Evolutionary conservation across 768 basidiomycete species (phyloP).

Genomic region (Boletus edulis): DNA sequence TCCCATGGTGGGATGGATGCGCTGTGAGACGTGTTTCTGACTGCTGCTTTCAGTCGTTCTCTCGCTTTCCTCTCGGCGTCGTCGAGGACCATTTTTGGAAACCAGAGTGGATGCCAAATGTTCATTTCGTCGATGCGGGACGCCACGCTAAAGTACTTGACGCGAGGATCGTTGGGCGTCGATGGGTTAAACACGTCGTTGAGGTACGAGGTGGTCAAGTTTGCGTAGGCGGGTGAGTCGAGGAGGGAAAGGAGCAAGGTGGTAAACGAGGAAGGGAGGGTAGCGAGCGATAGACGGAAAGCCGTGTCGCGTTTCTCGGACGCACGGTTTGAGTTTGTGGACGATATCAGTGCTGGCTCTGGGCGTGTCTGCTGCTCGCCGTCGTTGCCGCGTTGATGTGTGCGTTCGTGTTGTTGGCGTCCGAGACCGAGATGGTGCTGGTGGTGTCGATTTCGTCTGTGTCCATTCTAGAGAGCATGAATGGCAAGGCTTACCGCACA

Average conservation of each 20-base stretch:
- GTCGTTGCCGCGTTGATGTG: background rate
- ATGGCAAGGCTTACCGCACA: conserved; percentile 60
- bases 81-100: conserved; percentile 93
- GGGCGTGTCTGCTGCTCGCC: background rate
- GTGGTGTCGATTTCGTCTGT: conserved; percentile 16
- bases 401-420: conserved; percentile 39
- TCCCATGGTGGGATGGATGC: conserved; percentile 42
- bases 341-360: background rate
- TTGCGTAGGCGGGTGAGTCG: conserved; percentile 96
- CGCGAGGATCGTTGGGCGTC: conserved; percentile 73
- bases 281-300: conserved; percentile 51
- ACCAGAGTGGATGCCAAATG: conserved; percentile 95
- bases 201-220: conserved; percentile 83
- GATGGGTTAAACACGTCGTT: conserved; percentile 77
- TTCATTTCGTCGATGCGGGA: conserved; percentile 64
- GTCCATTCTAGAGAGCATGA: conserved; percentile 3
- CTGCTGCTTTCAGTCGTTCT: conserved; percentile 37
- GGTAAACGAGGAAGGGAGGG: conserved; percentile 80
- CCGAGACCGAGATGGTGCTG: conserved; percentile 94
- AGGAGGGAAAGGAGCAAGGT: conserved; percentile 83
- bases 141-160: conserved; percentile 92
- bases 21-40: conserved; percentile 2
- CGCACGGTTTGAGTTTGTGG: background rate
- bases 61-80: conserved; percentile 68
- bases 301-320: conserved; percentile 31